Conservation (phyloP, 2,329 filamentous ascomycete genomes). For the Apiospora marii region DNA sequence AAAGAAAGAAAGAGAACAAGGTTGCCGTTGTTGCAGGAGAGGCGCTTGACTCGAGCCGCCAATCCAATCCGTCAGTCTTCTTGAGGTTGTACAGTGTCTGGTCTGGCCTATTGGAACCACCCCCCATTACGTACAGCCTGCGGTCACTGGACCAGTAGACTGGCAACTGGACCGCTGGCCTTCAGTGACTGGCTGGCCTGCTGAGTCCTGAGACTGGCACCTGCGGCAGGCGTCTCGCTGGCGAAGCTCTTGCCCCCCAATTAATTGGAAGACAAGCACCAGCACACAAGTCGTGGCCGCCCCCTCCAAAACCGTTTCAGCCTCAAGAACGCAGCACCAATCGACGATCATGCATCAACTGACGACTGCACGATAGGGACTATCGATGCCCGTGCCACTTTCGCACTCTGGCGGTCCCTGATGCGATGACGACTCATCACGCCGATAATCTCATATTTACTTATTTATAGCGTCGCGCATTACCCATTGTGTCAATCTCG, state of each 20-base stretch:
- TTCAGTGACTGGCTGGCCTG: background rate
- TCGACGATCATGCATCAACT: conserved; percentile 35
- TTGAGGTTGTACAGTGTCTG: no score
- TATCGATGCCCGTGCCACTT: conserved; percentile 12
- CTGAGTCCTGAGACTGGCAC: background rate
- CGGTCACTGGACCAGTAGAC: background rate
- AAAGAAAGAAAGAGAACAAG: no score
- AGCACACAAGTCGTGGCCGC: no score
- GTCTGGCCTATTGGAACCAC: background rate
- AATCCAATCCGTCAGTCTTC: background rate
- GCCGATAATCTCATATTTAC: background rate
- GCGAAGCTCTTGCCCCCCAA: background rate
- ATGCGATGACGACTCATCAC: conserved; percentile 2
- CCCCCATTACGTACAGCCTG: background rate
- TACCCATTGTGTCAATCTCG: background rate
- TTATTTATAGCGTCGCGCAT: background rate
- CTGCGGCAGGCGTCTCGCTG: conserved; percentile 9
- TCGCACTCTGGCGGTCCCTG: background rate
- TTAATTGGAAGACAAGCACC: background rate
- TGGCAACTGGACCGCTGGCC: background rate
- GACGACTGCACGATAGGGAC: background rate
- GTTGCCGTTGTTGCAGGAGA: background rate
- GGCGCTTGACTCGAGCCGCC: conserved; percentile 3
- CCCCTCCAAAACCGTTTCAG: conserved; percentile 35
- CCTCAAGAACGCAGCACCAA: conserved; percentile 32